Base-by-base conservation (phyloP, 1,139 yeast species). In the Taiozyma sp. region DNA sequence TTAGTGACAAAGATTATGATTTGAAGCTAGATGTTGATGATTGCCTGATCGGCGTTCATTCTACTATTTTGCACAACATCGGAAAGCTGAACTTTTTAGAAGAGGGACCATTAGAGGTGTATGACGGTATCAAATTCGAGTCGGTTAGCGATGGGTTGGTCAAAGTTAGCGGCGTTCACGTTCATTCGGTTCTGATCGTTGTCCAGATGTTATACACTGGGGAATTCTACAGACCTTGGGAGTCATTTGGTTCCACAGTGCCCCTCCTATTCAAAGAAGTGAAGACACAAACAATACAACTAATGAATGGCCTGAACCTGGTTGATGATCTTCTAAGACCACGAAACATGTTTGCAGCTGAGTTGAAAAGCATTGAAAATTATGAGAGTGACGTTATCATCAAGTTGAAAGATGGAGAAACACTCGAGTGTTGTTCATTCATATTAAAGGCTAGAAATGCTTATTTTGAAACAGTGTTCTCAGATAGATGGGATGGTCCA, bases 391-490 rank as follows among this genome's bases (percentile, higher is more conserved):
- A 73, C 52, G 65, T 71, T 8, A 54, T 54, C 0, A 61, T 78
- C 10, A 50, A 54, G 7, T 64, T 84, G 34, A 56, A 66, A 2
- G 83, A 81, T 57, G 81, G 76, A 7, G 66, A 64, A 24, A 45
- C 55, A 14, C 36, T 70, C 2, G 55, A 51, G 7, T 75, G 81
- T 6, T 82, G 82, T 59, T 77, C 85, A 6, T 72, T 73, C 36
- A 66, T 88, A 8, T 64, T 90, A 27, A 63, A 72, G 5, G 66
- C 80, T 0, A 69, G 96, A 51, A 79, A 84, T 44, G 83, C 82
- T 0, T 87, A 76, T 62, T 88, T 89, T 64, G 84, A 80, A 54
- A 77, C 87, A 0, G 57, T 80, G 3, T 72, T 85, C 38, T 78
- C 87, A 0, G 65, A 69, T 3, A 66, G 83, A 52, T 87, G 95